phyloP scores from a whole-genome alignment of 352 stramenopile species.

The Phytophthora agathidicida region DNA sequence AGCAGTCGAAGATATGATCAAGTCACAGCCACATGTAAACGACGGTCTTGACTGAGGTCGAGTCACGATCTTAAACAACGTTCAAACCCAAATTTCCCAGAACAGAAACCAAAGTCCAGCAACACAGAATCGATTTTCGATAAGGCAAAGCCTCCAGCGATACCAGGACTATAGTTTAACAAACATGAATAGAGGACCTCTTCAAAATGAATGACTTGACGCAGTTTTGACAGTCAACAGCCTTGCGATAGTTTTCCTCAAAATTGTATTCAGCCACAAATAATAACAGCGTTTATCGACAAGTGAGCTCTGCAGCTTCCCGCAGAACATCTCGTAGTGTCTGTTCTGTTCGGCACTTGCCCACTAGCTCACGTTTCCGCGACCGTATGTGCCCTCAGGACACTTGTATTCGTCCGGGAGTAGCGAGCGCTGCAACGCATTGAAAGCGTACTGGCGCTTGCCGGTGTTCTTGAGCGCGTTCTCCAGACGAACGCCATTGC shows the following conservation, averaged over 20 bases:
- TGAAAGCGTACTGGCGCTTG: constrained; percentile 82
- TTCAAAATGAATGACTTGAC: neutral
- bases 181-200: too few species aligned
- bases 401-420: constrained; percentile 81
- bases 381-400: constrained; percentile 82
- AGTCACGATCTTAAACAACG: too few species aligned
- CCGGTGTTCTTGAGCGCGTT: constrained; percentile 81
- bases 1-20: too few species aligned
- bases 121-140: too few species aligned
- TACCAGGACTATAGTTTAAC: too few species aligned
- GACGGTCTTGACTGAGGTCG: too few species aligned
- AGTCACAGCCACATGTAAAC: too few species aligned
- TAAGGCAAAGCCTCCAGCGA: too few species aligned
- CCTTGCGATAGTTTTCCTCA: constrained; percentile 5
- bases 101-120: too few species aligned
- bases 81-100: too few species aligned
- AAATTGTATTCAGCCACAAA: constrained; percentile 44
- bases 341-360: constrained; percentile 6
- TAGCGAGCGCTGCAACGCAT: constrained; percentile 74
- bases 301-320: constrained; percentile 2
- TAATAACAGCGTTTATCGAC: constrained; percentile 31
- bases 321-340: constrained; percentile 8
- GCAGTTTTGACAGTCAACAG: neutral
- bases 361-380: constrained; percentile 70
- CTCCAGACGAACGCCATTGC: constrained; percentile 73